Evolutionary conservation across 768 basidiomycete species (phyloP).

Genomic region (Pleurotus pulmonarius): DNA sequence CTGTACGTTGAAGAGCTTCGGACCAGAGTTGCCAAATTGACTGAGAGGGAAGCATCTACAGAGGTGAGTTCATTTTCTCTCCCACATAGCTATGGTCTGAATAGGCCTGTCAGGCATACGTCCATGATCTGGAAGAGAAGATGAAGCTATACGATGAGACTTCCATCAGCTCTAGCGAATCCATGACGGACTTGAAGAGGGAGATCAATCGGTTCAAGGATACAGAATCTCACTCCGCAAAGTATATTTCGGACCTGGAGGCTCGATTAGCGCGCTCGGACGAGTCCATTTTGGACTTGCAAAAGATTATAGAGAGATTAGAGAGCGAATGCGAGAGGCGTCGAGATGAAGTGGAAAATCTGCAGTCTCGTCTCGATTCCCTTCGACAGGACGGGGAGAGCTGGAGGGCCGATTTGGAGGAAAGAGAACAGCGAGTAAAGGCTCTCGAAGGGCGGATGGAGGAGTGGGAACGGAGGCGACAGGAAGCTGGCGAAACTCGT

Average conservation of each 20-base stretch:
- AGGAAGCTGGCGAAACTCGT: slow-evolving; percentile 64
- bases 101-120: slow-evolving; percentile 65
- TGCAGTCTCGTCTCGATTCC: slow-evolving; percentile 69
- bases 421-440: slow-evolving; percentile 70
- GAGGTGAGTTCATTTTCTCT: slow-evolving; percentile 54
- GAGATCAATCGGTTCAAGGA: slow-evolving; percentile 81
- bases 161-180: slow-evolving; percentile 70
- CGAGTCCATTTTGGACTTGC: slow-evolving; percentile 68
- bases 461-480: slow-evolving; percentile 73
- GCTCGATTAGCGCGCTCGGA: slow-evolving; percentile 73
- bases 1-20: slow-evolving; percentile 86
- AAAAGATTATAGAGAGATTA: slow-evolving; percentile 67
- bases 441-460: slow-evolving; percentile 76
- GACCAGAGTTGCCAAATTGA: slow-evolving; percentile 71
- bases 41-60: slow-evolving; percentile 86
- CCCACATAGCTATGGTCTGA: slow-evolving; percentile 11
- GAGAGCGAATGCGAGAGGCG: slow-evolving; percentile 78
- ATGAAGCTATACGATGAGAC: slow-evolving; percentile 84
- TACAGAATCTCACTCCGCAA: slow-evolving; percentile 60
- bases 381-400: slow-evolving; percentile 72
- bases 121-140: slow-evolving; percentile 90
- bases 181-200: slow-evolving; percentile 77
- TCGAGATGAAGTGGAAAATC: slow-evolving; percentile 61
- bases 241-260: slow-evolving; percentile 88
- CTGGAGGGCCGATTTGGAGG: slow-evolving; percentile 83